Percentiles rank a stretch among this genome's conserved stretches.
phyloP scores from a whole-genome alignment of 2,329 filamentous ascomycete species.

The Aspergillus awamori region DNA sequence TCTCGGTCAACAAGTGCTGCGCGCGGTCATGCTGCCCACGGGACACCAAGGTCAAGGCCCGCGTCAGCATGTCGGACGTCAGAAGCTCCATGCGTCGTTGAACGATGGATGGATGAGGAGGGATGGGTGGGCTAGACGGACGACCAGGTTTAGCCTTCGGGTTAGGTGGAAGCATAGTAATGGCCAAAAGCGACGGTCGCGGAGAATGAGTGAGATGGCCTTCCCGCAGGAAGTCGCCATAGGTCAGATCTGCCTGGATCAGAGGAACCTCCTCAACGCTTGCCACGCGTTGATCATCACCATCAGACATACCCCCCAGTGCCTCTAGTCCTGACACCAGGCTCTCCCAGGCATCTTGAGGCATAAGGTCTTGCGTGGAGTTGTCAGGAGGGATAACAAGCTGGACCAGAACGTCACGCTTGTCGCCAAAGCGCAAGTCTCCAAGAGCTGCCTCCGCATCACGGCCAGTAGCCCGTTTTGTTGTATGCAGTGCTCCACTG shows the following conservation, averaged over 20 bases:
- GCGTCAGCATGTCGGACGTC: constrained; percentile 95
- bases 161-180: constrained; percentile 81
- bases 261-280: constrained; percentile 94
- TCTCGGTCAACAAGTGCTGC: constrained; percentile 89
- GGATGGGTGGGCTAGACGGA: constrained; percentile 74
- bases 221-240: constrained; percentile 90
- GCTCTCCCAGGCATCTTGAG: constrained; percentile 95
- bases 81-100: constrained; percentile 96
- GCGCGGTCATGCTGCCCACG: constrained; percentile 91
- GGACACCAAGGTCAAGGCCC: constrained; percentile 86
- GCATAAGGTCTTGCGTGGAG: constrained; percentile 76
- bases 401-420: constrained; percentile 90
- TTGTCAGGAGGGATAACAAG: constrained; percentile 89
- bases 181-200: constrained; percentile 85
- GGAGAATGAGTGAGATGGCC: constrained; percentile 83
- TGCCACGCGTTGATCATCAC: constrained; percentile 77
- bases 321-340: constrained; percentile 95
- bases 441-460: constrained; percentile 92
- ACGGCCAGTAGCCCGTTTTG: constrained; percentile 89
- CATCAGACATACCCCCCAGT: constrained; percentile 81
- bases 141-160: constrained; percentile 62
- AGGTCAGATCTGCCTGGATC: constrained; percentile 90
- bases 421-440: constrained; percentile 93
- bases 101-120: constrained; percentile 91
- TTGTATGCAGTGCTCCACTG: constrained; percentile 91